Evolutionary conservation across 768 basidiomycete genomes (phyloP).

Genomic region (Kwoniella dejecticola): DNA sequence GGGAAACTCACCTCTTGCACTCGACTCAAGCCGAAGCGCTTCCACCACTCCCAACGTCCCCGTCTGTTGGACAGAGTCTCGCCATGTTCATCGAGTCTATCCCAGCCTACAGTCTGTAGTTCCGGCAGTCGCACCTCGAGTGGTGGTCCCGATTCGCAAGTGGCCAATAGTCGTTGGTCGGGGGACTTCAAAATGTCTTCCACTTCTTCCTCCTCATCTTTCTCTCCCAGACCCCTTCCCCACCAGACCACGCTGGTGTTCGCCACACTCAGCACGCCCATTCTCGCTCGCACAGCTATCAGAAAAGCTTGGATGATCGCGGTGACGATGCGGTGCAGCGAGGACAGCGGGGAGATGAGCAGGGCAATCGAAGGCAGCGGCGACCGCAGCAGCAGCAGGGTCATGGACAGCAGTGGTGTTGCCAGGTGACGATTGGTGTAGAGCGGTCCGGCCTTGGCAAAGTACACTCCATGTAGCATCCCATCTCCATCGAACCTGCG

Average conservation of each 20-base stretch:
- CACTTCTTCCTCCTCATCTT: slow-evolving; percentile 34
- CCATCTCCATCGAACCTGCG: slow-evolving; percentile 58
- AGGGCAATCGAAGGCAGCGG: slow-evolving; percentile 53
- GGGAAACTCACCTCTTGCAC: slow-evolving; percentile 45
- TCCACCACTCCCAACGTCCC: slow-evolving; percentile 40
- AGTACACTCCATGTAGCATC: slow-evolving; percentile 57
- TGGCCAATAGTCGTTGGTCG: slow-evolving; percentile 54
- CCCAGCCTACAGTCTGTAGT: slow-evolving; percentile 56
- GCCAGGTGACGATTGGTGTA: slow-evolving; percentile 55
- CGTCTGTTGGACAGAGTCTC: slow-evolving; percentile 32
- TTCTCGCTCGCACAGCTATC: slow-evolving; percentile 48
- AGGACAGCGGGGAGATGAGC: slow-evolving; percentile 55
- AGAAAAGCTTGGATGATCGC: slow-evolving; percentile 52
- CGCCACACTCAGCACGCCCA: slow-evolving; percentile 54
- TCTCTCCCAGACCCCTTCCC: slow-evolving; percentile 43
- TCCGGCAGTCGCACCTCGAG: slow-evolving; percentile 55
- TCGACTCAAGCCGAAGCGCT: slow-evolving; percentile 34
- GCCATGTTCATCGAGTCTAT: slow-evolving; percentile 41
- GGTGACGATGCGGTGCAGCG: slow-evolving; percentile 50
- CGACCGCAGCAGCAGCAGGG: slow-evolving; percentile 41
- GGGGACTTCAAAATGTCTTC: slow-evolving; percentile 12
- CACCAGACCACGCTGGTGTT: slow-evolving; percentile 57
- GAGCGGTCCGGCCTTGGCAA: slow-evolving; percentile 42
- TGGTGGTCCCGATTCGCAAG: slow-evolving; percentile 57
- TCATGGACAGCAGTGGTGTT: slow-evolving; percentile 44